phyloP scores from a whole-genome alignment of 2,329 filamentous ascomycete genomes.

The Trichoderma asperellum region DNA sequence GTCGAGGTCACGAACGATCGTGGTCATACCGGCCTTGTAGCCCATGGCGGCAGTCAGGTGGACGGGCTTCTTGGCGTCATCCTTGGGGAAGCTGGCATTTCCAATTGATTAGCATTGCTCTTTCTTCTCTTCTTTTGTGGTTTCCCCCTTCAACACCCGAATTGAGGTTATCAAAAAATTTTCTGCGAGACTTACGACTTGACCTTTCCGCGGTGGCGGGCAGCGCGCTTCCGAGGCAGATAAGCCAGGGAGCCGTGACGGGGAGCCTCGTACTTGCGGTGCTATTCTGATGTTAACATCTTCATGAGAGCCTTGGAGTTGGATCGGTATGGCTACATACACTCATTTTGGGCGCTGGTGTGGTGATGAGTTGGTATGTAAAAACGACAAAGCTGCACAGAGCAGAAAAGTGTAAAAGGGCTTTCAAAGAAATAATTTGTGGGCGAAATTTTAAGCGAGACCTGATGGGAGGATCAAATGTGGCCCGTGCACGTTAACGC shows the following conservation, averaged over 20 bases:
- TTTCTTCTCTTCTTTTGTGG: neutral
- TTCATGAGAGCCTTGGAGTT: neutral
- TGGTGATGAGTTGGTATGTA: slow-evolving; percentile 45
- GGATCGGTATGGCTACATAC: slow-evolving; percentile 38
- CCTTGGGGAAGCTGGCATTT: slow-evolving; percentile 88
- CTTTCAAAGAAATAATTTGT: slow-evolving; percentile 40
- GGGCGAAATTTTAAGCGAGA: slow-evolving; percentile 48
- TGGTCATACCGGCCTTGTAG: slow-evolving; percentile 99
- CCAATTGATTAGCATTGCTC: slow-evolving; percentile 37
- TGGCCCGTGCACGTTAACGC: slow-evolving; percentile 34
- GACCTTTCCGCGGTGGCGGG: slow-evolving; percentile 94
- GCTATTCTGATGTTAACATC: slow-evolving; percentile 41
- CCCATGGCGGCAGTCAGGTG: slow-evolving; percentile 98
- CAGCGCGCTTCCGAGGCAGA: slow-evolving; percentile 87
- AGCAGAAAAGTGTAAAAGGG: slow-evolving; percentile 38
- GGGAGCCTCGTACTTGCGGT: slow-evolving; percentile 76
- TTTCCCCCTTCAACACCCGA: neutral
- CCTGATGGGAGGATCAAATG: slow-evolving; percentile 34
- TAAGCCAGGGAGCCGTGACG: slow-evolving; percentile 93
- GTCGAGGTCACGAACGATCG: slow-evolving; percentile 98
- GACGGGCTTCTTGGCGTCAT: slow-evolving; percentile 99
- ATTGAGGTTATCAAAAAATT: neutral
- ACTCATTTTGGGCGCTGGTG: slow-evolving; percentile 48
- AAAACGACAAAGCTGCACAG: slow-evolving; percentile 42
- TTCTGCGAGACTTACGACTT: slow-evolving; percentile 73